Base-by-base conservation (phyloP, 192 early-diverging fungal species). In the Allomyces macrogynus region DNA sequence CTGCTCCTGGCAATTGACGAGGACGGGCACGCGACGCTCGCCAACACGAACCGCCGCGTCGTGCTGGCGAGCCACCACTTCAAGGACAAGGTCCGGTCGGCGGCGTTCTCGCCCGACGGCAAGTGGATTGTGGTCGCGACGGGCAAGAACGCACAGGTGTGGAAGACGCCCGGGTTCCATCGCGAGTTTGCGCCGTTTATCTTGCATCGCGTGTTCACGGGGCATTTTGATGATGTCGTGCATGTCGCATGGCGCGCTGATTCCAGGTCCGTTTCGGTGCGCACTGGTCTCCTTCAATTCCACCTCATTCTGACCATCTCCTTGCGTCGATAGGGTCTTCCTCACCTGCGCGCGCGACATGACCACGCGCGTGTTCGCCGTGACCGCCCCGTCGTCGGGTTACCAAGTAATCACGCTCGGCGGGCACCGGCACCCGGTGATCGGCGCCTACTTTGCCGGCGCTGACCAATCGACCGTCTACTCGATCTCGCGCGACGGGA, bases 141-240 rank as follows among this genome's bases (percentile, higher is more conserved):
- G 63, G 93, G 87, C 66, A 88, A 87, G 67, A 77, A 82, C 27
- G 74, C 95, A 61, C 86, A 95, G 70, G 77, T 96, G 27, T 97
- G 93, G 93, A 80, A 82, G 69, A 88, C 93, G 24, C 97, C 97
- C 25, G 89, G 91, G 64, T 87, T 84, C 71, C 84, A 86, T 27
- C 78, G 87, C 66, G 94, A 99, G 77, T 97, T 95, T 68, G 80
- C 88, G 7, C 92, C 95, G 20, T 88, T 99, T 73, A 83, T 89
- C 26, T 74, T 97, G 66, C 86, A 91, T 70, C 80, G 84, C 43
- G 82, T 73, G 23, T 85, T 85, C 62, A 77, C 86, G 18, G 92
- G 89, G 23, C 87, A 88, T 67, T 88, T 81, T 67, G 93, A 99
- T 69, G 87, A 92, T 63, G 84, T 97, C 12, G 84, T 80, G 14